Evolutionary conservation across 1,139 yeast species (phyloP), one percentile per base, ranked within the genome.

Genomic region (Blastobotrys raffinosifermentans): DNA sequence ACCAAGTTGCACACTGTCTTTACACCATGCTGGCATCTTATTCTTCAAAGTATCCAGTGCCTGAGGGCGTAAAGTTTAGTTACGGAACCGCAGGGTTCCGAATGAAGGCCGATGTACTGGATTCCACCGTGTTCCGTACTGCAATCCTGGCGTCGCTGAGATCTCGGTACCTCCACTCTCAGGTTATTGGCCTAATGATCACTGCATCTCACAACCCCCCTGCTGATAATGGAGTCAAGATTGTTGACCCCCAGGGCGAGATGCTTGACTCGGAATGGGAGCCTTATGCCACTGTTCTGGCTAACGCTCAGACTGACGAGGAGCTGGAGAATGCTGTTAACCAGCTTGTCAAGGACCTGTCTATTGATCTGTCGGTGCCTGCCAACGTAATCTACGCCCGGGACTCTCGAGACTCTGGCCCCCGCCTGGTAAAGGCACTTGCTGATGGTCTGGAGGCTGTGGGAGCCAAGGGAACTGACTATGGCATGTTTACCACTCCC

Each of bases 71-170:
- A 32, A 55, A 50, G 2, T 81, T 73, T 56, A 62, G 73, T 13
- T 91, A 91, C 57, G 99, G 99, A 14, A 91, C 99, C 1, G 98
- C 99, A 1, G 99, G 99, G 6, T 91, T 93, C 66, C 76, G 99
- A 46, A 80, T 80, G 67, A 67, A 75, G 39, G 91, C 95, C 3
- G 58, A 63, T 32, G 60, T 72, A 19, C 67, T 91, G 48, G 95
- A 86, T 57, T 80, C 89, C 20, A 93, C 89, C 34, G 81, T 85
- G 60, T 87, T 77, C 61, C 75, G 93, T 10, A 86, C 83, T 15
- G 96, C 96, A 1, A 66, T 87, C 13, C 59, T 89, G 29, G 96
- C 98, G 0, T 67, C 80, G 3, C 66, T 91, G 48, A 72, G 98
- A 55, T 87, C 97, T 17, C 73, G 81, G 47, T 72, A 67, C 48